Conservation (phyloP, 768 basidiomycete species). For the Mycena filopes region DNA sequence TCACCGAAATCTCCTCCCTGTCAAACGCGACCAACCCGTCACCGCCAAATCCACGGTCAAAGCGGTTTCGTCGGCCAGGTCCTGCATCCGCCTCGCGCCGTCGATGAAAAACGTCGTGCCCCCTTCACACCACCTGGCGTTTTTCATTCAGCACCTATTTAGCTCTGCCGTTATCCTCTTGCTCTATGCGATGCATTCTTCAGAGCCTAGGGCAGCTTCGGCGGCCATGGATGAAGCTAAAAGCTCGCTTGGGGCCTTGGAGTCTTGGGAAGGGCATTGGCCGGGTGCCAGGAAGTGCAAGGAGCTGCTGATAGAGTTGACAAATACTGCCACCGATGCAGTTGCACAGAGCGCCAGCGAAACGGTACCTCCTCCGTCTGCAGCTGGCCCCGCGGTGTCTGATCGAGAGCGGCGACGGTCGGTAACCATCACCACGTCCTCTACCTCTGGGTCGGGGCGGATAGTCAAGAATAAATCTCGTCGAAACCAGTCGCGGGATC, state of each 20-base stretch:
- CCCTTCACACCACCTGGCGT: constrained; percentile 86
- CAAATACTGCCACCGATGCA: constrained; percentile 75
- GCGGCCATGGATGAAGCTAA: constrained; percentile 87
- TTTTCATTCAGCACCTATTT: constrained; percentile 91
- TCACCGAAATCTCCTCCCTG: constrained; percentile 88
- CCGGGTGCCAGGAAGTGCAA: constrained; percentile 90
- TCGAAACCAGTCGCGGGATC: constrained; percentile 69
- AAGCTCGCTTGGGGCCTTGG: constrained; percentile 74
- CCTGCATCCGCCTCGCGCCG: constrained; percentile 85
- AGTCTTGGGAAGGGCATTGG: constrained; percentile 88
- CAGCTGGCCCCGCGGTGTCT: constrained; percentile 38
- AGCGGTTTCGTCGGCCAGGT: constrained; percentile 86
- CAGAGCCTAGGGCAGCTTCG: constrained; percentile 70
- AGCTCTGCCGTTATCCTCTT: constrained; percentile 89
- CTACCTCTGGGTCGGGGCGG: constrained; percentile 51
- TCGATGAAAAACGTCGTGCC: constrained; percentile 88
- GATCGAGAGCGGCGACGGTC: constrained; percentile 66
- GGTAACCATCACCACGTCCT: constrained; percentile 59
- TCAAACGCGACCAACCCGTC: constrained; percentile 75
- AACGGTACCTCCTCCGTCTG: constrained; percentile 34
- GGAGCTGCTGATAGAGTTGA: constrained; percentile 77
- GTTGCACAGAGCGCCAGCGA: constrained; percentile 53
- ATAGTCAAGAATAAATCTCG: constrained; percentile 62
- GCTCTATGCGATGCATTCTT: constrained; percentile 86
- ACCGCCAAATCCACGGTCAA: constrained; percentile 78